Conservation (phyloP, 305 asterid species). For the Solanum hybrid region DNA sequence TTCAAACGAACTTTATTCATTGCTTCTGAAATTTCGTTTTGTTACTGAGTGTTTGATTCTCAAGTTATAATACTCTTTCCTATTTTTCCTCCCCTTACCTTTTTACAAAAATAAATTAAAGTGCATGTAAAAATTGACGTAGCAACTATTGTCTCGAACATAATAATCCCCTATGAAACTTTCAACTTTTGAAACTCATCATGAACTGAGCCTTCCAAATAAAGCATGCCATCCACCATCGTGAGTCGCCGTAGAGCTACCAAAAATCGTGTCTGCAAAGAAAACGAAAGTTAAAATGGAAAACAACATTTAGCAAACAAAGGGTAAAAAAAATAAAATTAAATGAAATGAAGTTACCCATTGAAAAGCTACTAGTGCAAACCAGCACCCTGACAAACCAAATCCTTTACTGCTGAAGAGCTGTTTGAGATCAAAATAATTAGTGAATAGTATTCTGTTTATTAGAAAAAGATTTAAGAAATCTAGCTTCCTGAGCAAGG, state of each 20-base stretch:
- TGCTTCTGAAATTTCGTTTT: background rate
- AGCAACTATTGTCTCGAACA: background rate
- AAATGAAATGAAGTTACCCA: slow-evolving; percentile 41
- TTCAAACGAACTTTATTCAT: background rate
- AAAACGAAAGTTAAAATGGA: background rate
- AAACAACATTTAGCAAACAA: background rate
- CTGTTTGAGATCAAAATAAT: slow-evolving; percentile 17
- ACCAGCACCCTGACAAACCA: slow-evolving; percentile 80
- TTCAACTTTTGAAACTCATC: slow-evolving; percentile 32
- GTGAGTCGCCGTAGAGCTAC: slow-evolving; percentile 63
- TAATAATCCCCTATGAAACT: slow-evolving; percentile 21
- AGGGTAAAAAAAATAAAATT: background rate
- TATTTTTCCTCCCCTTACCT: background rate
- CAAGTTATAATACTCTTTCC: background rate
- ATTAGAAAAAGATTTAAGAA: background rate
- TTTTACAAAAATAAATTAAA: too few relatives aligned
- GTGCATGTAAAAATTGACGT: background rate
- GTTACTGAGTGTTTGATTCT: background rate
- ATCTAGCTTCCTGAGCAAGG: background rate
- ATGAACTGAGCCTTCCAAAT: slow-evolving; percentile 31
- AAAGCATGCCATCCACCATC: slow-evolving; percentile 38
- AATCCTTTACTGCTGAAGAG: slow-evolving; percentile 51
- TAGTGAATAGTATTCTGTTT: background rate
- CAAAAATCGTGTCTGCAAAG: slow-evolving; percentile 54
- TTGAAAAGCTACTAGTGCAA: slow-evolving; percentile 79